Evolutionary conservation across 352 stramenopile species (phyloP), one percentile per base, ranked within the genome.

Genomic region (Lagenidium giganteum): DNA sequence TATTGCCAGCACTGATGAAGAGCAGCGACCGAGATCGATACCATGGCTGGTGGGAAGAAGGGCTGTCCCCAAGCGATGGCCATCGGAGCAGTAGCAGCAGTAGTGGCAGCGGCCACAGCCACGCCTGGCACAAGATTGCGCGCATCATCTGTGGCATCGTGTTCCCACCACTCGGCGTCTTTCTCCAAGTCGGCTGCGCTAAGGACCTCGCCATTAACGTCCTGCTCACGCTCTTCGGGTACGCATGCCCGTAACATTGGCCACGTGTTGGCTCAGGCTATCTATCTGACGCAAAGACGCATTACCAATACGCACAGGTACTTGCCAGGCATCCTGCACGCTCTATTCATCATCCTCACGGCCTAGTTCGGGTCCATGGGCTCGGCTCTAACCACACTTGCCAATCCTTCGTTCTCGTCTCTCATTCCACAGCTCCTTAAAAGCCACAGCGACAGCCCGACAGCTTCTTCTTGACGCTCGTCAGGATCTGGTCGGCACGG

Each of bases 381-480:
- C n/a, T n/a, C n/a, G n/a, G n/a, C n/a, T n/a, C n/a, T n/a, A n/a
- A n/a, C 4, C 17, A 5, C 17, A 22, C n/a, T 12, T 4, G 16
- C n/a, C 11, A 25, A 40, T 58, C 14, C 42, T 42, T 23, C 43
- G 49, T n/a, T 32, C 27, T 26, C 28, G 39, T 28, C 25, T 38
- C 26, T 33, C 13, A 11, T 25, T 22, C 5, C 23, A 17, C 0
- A 13, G 29, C 28, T 29, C n/a, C 9, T 46, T 80, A 88, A 50
- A 88, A 88, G 1, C 72, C 70, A 34, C 76, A 88, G 24, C 81
- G 59, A 31, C 76, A 88, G 3, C 63, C 58, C 9, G 70, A 69
- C 3, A 88, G 44, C 30, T 82, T 83, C 16, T 57, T 47, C 36
- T 76, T 71, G 5, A 88, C 64, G 47, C 76, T 66, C 8, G 56